Evolutionary conservation across 352 stramenopile species (phyloP).

Genomic region (Phytopythium delawarense): DNA sequence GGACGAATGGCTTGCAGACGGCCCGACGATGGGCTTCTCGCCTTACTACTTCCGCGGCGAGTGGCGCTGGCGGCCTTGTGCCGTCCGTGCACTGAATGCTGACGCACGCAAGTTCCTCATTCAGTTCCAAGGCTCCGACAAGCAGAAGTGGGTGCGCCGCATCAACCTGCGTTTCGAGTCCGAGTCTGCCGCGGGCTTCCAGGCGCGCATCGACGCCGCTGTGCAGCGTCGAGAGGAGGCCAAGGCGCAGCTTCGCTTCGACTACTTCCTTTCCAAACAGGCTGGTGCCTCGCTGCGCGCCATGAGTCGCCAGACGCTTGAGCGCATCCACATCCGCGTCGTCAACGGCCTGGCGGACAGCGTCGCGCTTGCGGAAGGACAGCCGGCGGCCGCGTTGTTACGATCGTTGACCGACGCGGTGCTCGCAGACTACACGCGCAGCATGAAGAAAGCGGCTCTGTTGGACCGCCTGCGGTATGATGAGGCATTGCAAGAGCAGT

Average conservation of each 20-base stretch:
- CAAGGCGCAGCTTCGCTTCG: constrained; percentile 88
- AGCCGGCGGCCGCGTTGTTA: constrained; percentile 60
- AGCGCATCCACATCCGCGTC: constrained; percentile 82
- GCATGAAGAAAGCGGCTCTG: constrained; percentile 91
- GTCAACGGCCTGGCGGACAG: constrained; percentile 69
- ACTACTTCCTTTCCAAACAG: constrained; percentile 88
- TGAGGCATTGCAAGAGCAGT: constrained; percentile 58
- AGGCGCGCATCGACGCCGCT: constrained; percentile 69
- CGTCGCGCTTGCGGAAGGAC: constrained; percentile 54
- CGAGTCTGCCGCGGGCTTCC: constrained; percentile 67
- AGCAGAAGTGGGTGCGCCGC: constrained; percentile 81
- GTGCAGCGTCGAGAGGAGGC: constrained; percentile 55
- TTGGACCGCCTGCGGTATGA: constrained; percentile 56
- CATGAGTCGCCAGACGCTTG: constrained; percentile 76
- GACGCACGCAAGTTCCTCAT: constrained; percentile 70
- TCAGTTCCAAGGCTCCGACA: constrained; percentile 83
- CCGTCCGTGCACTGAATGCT: constrained; percentile 60
- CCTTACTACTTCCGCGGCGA: constrained; percentile 84
- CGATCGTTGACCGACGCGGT: constrained; percentile 82
- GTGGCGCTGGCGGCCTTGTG: constrained; percentile 79
- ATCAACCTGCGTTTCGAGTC: constrained; percentile 92
- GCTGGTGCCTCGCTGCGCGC: constrained; percentile 59
- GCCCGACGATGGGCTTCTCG: constrained; percentile 39
- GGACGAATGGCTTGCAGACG: constrained; percentile 65
- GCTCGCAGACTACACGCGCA: constrained; percentile 88